Conservation (phyloP, 2,329 filamentous ascomycete genomes). For the Ramularia endophylla region DNA sequence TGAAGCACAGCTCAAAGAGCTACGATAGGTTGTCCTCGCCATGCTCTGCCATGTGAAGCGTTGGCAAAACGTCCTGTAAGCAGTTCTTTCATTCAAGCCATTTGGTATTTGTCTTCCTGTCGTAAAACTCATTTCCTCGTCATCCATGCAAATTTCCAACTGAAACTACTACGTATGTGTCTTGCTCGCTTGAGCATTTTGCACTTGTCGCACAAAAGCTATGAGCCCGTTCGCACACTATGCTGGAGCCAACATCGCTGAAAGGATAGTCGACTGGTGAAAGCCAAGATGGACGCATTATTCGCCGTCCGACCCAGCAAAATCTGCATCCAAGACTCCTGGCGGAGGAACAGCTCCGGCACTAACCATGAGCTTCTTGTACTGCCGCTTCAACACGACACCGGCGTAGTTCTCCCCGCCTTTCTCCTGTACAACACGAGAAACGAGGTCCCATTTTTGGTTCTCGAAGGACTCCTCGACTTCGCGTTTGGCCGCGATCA, state of each 20-base stretch:
- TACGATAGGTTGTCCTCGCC: too few relatives aligned
- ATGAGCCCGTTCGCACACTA: too few relatives aligned
- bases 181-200: too few relatives aligned
- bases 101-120: background rate
- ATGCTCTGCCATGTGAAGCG: too few relatives aligned
- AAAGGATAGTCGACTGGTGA: too few relatives aligned
- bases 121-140: slow-evolving; percentile 1
- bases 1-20: too few relatives aligned
- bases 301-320: slow-evolving; percentile 10
- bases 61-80: too few relatives aligned
- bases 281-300: too few relatives aligned
- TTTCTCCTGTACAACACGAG: slow-evolving; percentile 27
- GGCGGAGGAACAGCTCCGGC: slow-evolving; percentile 14
- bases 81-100: background rate
- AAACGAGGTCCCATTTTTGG: slow-evolving; percentile 37
- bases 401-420: slow-evolving; percentile 32
- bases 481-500: slow-evolving; percentile 34
- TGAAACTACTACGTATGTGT: too few relatives aligned
- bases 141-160: slow-evolving; percentile 2
- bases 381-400: slow-evolving; percentile 34
- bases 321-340: slow-evolving; percentile 22
- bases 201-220: too few relatives aligned
- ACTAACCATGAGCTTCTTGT: slow-evolving; percentile 35
- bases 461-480: slow-evolving; percentile 36
- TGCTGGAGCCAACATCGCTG: too few relatives aligned